Conservation (phyloP, 306 rosid genomes). For the Cucumis melo region DNA sequence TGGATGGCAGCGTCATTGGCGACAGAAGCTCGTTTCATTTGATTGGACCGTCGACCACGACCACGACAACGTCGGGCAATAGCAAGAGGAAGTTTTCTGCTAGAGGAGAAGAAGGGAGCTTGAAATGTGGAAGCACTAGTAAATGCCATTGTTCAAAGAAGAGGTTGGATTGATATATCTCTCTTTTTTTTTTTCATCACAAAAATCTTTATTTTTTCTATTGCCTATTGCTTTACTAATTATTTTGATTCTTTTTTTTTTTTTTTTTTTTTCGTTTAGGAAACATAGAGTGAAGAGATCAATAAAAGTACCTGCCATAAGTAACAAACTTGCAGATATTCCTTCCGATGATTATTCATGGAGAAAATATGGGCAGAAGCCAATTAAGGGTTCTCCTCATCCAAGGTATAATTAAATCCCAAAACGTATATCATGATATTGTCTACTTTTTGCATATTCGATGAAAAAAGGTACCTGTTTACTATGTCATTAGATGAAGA, state of each 20-base stretch:
- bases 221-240: not conserved
- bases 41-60: constrained; percentile 35
- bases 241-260: not conserved
- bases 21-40: constrained; percentile 78
- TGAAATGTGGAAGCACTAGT: constrained; percentile 73
- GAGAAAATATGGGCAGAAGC: constrained; percentile 99
- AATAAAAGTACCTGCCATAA: constrained; percentile 92
- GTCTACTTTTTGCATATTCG: not conserved
- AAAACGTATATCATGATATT: not conserved
- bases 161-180: constrained; percentile 34
- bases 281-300: constrained; percentile 90
- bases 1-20: constrained; percentile 87
- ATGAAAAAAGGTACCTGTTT: not conserved
- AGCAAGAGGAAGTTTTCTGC: constrained; percentile 83
- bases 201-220: not conserved
- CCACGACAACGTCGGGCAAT: constrained; percentile 56
- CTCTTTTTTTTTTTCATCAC: not conserved
- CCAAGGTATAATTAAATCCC: constrained; percentile 51
- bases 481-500: not conserved
- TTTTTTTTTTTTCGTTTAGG: constrained; percentile 23
- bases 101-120: constrained; percentile 78
- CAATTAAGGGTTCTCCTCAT: constrained; percentile 99
- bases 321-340: constrained; percentile 95
- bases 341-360: constrained; percentile 99
- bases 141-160: constrained; percentile 99